Evolutionary conservation across 169 alveolate species (phyloP), one percentile per base, ranked within the genome.

Genomic region (Plasmodium billcollinsi): DNA sequence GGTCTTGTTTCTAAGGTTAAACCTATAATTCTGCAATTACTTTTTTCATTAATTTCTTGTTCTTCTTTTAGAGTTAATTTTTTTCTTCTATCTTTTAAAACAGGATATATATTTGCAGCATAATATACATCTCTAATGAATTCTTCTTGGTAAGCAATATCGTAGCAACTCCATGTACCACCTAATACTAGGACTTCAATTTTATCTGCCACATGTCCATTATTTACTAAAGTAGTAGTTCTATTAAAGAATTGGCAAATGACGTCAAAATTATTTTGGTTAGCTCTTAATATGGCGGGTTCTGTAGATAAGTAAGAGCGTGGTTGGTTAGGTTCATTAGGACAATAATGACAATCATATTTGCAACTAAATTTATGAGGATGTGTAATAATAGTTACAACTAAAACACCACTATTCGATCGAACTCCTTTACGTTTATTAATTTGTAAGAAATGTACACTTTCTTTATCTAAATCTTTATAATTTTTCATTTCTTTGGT

Each of bases 321-420:
- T 14, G 99, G 99, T 85, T 97, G 99, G 11, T 98, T 98, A 0
- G 99, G 99, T 75, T 97, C 99, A 85, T 97, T 96, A 3, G 99
- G 99, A 61, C 99, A 97, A 93, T 96, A 97, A 83, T 95, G 95
- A 88, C 99, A 97, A 76, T 97, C 98, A 59, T 97, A 93, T 43
- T 98, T 96, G 78, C 99, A 97, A 62, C 98, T 95, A 93, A 97
- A 97, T 50, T 92, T 91, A 3, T 98, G 99, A 0, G 99, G 99
- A 0, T 98, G 96, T 4, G 99, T 97, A 88, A 97, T 88, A n/a
- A 97, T 96, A 14, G 99, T 97, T 54, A 97, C 96, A 29, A 97
- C 99, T 65, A 96, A 94, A 21, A 97, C 99, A 33, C 98, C 98
- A 45, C 97, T 92, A 74, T 95, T 96, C 8, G 98, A 94, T 12